Evolutionary conservation across 2,329 filamentous ascomycete genomes (phyloP).

Genomic region (Claviceps citrina): DNA sequence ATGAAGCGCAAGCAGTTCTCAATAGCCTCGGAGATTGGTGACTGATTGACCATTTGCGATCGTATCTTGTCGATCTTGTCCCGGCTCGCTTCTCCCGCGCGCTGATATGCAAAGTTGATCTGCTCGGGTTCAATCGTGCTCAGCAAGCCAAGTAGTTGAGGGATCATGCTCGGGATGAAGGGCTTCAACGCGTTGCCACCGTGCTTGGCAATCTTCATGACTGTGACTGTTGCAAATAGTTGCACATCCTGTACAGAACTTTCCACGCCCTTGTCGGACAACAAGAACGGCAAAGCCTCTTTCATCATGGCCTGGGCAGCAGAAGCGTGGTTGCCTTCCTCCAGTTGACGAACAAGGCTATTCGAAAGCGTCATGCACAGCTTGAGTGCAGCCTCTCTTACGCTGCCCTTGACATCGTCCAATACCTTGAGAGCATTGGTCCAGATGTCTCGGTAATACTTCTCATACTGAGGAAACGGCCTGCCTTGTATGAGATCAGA

Average conservation of each 20-base stretch:
- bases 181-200: slow-evolving; percentile 63
- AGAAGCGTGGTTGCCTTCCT: slow-evolving; percentile 56
- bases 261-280: slow-evolving; percentile 79
- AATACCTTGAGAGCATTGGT: slow-evolving; percentile 74
- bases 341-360: slow-evolving; percentile 69
- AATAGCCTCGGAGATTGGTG: slow-evolving; percentile 83
- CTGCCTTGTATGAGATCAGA: slow-evolving; percentile 75
- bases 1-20: slow-evolving; percentile 75
- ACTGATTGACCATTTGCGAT: slow-evolving; percentile 65
- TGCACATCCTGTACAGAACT: slow-evolving; percentile 80
- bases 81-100: slow-evolving; percentile 71
- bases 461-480: slow-evolving; percentile 61
- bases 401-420: slow-evolving; percentile 89
- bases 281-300: slow-evolving; percentile 75
- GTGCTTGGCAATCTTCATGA: slow-evolving; percentile 82
- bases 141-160: slow-evolving; percentile 64
- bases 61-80: slow-evolving; percentile 83
- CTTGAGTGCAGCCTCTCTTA: slow-evolving; percentile 63
- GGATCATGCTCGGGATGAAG: slow-evolving; percentile 68
- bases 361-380: slow-evolving; percentile 76
- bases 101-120: slow-evolving; percentile 85
- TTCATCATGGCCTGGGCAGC: slow-evolving; percentile 67
- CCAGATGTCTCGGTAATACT: slow-evolving; percentile 76
- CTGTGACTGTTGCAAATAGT: slow-evolving; percentile 63
- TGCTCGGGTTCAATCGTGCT: slow-evolving; percentile 80